A percentile compares a stretch with the other conserved stretches of the same genome.
Evolutionary conservation across 192 early-diverging fungal species (phyloP).

Genomic region (Umbelopsis isabellina): DNA sequence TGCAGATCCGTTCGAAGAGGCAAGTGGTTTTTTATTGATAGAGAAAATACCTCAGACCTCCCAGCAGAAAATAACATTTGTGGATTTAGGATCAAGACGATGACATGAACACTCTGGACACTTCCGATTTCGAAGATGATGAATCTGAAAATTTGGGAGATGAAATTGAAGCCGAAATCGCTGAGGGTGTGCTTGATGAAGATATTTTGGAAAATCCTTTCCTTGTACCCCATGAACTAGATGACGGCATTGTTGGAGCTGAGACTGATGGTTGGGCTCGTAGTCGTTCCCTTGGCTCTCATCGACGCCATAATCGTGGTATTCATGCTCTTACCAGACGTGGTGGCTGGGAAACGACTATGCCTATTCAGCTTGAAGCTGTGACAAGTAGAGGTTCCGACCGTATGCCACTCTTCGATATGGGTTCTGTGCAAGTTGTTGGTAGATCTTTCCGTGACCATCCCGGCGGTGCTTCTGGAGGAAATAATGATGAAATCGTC

Average conservation of each 20-base stretch:
- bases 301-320: conserved; percentile 40
- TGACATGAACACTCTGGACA: conserved; percentile 34
- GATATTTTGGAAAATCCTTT: conserved; percentile 40
- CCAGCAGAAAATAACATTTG: not conserved
- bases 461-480: conserved; percentile 35
- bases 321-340: conserved; percentile 14
- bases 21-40: conserved; percentile 20
- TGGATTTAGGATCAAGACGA: conserved; percentile 29
- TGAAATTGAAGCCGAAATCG: conserved; percentile 48
- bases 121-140: conserved; percentile 46
- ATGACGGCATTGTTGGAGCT: conserved; percentile 54
- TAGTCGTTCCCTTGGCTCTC: conserved; percentile 41
- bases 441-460: conserved; percentile 41
- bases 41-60: not conserved
- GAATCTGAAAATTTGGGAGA: conserved; percentile 44
- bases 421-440: conserved; percentile 34
- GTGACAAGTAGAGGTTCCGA: not conserved
- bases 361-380: conserved; percentile 16
- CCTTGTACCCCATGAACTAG: conserved; percentile 45
- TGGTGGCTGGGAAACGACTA: conserved; percentile 8
- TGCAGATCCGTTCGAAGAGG: conserved; percentile 33
- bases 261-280: conserved; percentile 45
- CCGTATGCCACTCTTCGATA: conserved; percentile 2
- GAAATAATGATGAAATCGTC: conserved; percentile 58
- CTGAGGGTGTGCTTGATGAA: conserved; percentile 58